Percentiles rank a stretch among this genome's conserved stretches.
Evolutionary conservation across 345 rosid genomes (phyloP).

Genomic region (Leavenworthia alabamica): DNA sequence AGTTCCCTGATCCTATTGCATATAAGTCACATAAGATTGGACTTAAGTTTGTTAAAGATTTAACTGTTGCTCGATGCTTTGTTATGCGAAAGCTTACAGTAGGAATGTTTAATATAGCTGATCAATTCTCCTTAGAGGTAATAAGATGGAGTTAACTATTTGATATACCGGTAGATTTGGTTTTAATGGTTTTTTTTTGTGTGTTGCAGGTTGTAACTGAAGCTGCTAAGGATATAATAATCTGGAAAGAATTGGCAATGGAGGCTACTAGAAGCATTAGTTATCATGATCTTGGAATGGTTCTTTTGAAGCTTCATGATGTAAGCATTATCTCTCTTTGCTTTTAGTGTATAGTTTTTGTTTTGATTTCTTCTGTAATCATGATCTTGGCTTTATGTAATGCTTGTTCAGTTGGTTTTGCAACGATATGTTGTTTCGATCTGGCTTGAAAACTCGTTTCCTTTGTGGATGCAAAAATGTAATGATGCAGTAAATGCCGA

Average conservation of each 20-base stretch:
- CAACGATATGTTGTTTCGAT: constrained; percentile 50
- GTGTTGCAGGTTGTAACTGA: constrained; percentile 64
- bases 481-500: constrained; percentile 69
- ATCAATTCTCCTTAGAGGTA: constrained; percentile 81
- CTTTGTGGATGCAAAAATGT: constrained; percentile 64
- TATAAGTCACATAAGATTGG: constrained; percentile 73
- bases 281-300: constrained; percentile 77
- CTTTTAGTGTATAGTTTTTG: not conserved
- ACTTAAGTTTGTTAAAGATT: constrained; percentile 75
- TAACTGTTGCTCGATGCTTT: constrained; percentile 67
- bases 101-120: constrained; percentile 81
- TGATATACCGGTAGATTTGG: not conserved
- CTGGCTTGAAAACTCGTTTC: constrained; percentile 57
- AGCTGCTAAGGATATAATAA: constrained; percentile 56
- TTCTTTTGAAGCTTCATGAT: constrained; percentile 81
- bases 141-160: not conserved
- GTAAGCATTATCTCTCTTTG: constrained; percentile 39
- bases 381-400: too few relatives aligned
- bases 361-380: not conserved
- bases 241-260: constrained; percentile 95
- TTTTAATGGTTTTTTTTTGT: constrained; percentile 4
- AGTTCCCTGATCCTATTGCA: constrained; percentile 85
- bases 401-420: constrained; percentile 84
- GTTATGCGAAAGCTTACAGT: constrained; percentile 81
- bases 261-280: constrained; percentile 71